phyloP scores from a whole-genome alignment of 345 rosid species.

The Bretschneidera sinensis region DNA sequence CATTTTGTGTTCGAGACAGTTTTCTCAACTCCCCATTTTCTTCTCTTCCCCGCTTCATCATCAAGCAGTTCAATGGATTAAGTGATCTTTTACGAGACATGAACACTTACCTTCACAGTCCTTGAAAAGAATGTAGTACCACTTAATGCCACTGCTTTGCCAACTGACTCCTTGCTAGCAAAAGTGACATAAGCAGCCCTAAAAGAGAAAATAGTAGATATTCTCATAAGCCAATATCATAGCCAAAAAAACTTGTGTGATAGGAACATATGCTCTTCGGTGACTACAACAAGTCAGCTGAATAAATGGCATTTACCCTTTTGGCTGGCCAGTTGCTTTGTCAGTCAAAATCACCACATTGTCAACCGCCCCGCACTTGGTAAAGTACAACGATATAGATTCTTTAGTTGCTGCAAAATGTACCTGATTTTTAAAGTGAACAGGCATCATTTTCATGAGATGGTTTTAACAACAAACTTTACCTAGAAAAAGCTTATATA shows the following conservation, averaged over 20 bases:
- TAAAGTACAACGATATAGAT: constrained; percentile 30
- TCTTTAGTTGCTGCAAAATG: constrained; percentile 32
- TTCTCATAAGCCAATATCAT: not conserved
- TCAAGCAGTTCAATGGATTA: no score
- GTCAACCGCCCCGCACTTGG: constrained; percentile 31
- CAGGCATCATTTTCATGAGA: no score
- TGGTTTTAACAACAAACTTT: no score
- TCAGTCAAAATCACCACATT: constrained; percentile 22
- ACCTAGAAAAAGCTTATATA: no score
- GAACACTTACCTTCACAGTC: constrained; percentile 25
- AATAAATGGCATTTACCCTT: constrained; percentile 25
- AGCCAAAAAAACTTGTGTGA: constrained; percentile 1
- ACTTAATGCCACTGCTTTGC: constrained; percentile 29
- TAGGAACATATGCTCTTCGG: not conserved
- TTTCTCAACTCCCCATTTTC: no score
- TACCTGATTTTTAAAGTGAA: constrained; percentile 22
- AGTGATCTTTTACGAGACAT: no score
- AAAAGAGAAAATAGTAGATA: not conserved
- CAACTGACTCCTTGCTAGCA: constrained; percentile 27
- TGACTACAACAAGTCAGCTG: constrained; percentile 3
- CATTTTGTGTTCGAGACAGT: no score
- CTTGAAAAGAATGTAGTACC: constrained; percentile 28
- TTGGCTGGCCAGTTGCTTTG: constrained; percentile 20
- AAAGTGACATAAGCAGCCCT: constrained; percentile 36
- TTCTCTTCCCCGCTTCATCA: no score